A percentile compares a stretch with the other conserved stretches of the same genome.
phyloP scores from a whole-genome alignment of 2,329 filamentous ascomycete genomes.

The Aspergillus clavatus region DNA sequence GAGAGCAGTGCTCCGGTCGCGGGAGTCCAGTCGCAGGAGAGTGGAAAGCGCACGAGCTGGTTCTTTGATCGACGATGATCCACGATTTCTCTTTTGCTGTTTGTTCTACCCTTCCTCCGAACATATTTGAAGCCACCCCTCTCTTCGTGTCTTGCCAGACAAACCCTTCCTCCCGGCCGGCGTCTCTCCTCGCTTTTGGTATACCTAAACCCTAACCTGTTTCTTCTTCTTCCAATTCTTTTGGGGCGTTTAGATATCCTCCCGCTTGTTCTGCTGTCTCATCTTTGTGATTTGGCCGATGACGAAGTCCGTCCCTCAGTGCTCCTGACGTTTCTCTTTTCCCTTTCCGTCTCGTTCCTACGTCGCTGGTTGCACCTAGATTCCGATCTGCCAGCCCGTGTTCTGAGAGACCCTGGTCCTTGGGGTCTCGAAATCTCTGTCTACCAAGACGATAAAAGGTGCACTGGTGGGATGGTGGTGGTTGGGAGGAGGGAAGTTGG shows the following conservation, averaged over 20 bases:
- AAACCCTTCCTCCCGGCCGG: too few relatives aligned
- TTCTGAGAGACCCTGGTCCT: not conserved
- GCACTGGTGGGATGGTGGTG: too few relatives aligned
- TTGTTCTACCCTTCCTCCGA: slow-evolving; percentile 21
- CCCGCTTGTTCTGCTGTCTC: not conserved
- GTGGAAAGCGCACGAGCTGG: slow-evolving; percentile 60
- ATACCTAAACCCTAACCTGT: not conserved
- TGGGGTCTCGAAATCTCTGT: not conserved
- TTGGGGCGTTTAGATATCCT: slow-evolving; percentile 3
- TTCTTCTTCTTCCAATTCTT: too few relatives aligned
- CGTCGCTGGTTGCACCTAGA: not conserved
- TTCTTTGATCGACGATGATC: slow-evolving; percentile 45
- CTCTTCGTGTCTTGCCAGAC: too few relatives aligned
- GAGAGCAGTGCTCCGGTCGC: slow-evolving; percentile 35
- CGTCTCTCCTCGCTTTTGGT: not conserved
- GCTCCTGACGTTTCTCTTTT: not conserved
- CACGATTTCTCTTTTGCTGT: slow-evolving; percentile 25
- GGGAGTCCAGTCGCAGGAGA: slow-evolving; percentile 63
- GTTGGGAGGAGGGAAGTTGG: not conserved
- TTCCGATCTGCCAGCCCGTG: not conserved
- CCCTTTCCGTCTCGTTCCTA: not conserved
- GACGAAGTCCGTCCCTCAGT: not conserved
- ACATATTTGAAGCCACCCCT: slow-evolving; percentile 14
- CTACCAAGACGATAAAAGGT: not conserved
- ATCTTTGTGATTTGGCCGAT: slow-evolving; percentile 2